A percentile compares a stretch with the other conserved stretches of the same genome.
phyloP scores from a whole-genome alignment of 2,329 filamentous ascomycete species.

The Phialophora macrospora region DNA sequence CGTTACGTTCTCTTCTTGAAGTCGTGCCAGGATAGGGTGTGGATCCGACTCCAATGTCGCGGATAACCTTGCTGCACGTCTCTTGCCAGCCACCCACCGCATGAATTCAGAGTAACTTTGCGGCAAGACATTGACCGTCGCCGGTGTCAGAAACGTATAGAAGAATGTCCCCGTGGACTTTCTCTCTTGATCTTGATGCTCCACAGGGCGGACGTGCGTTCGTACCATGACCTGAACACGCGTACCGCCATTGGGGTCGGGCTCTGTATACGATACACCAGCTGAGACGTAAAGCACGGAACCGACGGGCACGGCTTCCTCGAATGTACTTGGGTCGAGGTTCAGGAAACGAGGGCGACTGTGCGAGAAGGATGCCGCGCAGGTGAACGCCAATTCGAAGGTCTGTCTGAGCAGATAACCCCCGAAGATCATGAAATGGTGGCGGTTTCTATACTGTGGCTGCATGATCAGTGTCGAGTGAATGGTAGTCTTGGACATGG shows the following conservation, averaged over 20 bases:
- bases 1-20: constrained; percentile 30
- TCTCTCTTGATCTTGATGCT: constrained; percentile 63
- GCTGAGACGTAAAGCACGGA: constrained; percentile 76
- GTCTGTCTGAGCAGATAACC: constrained; percentile 75
- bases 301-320: constrained; percentile 75
- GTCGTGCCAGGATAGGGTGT: constrained; percentile 28
- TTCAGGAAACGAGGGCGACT: constrained; percentile 72
- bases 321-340: constrained; percentile 74
- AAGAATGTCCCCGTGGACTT: constrained; percentile 76
- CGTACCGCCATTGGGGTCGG: constrained; percentile 57
- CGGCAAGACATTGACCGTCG: constrained; percentile 69
- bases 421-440: constrained; percentile 75
- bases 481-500: constrained; percentile 67
- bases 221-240: constrained; percentile 73
- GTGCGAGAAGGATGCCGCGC: constrained; percentile 72
- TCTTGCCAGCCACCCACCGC: constrained; percentile 66
- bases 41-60: constrained; percentile 45
- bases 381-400: constrained; percentile 77
- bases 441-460: constrained; percentile 70
- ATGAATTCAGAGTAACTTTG: constrained; percentile 67
- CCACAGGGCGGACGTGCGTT: constrained; percentile 72
- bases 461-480: constrained; percentile 76
- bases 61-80: constrained; percentile 60
- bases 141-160: constrained; percentile 72
- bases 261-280: constrained; percentile 73